Evolutionary conservation across 1,139 yeast species (phyloP).

Genomic region (Suhomyces choctaworum): DNA sequence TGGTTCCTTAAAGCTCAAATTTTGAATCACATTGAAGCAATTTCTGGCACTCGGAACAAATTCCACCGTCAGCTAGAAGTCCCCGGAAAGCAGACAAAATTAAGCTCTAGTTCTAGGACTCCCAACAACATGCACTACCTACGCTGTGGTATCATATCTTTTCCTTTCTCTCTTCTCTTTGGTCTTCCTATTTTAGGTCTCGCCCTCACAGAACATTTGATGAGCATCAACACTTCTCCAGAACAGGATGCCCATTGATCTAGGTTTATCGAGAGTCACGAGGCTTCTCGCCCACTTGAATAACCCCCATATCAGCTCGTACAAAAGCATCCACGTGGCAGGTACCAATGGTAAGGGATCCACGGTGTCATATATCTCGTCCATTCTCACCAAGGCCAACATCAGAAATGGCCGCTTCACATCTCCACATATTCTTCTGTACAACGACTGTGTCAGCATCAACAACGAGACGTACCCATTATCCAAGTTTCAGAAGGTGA

Average conservation of each 20-base stretch:
- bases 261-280: conserved; percentile 67
- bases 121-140: no score
- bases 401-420: conserved; percentile 75
- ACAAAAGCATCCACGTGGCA: conserved; percentile 76
- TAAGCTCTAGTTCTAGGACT: no score
- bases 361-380: conserved; percentile 73
- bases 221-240: neutral
- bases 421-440: conserved; percentile 75
- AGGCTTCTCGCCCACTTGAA: conserved; percentile 60
- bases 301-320: conserved; percentile 59
- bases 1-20: no score
- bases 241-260: conserved; percentile 45
- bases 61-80: no score
- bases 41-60: no score
- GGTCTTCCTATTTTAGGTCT: no score
- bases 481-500: conserved; percentile 46
- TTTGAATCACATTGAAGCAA: no score
- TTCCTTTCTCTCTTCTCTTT: no score
- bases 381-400: conserved; percentile 52
- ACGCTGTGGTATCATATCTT: no score
- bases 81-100: no score
- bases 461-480: conserved; percentile 57
- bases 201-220: no score
- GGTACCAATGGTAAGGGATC: conserved; percentile 98
- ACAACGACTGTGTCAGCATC: conserved; percentile 74